These are phyloP conservation scores for Ascoidea asiatica DNA, from an alignment of 805 yeast species.

Conservation along the genomic window DNA sequence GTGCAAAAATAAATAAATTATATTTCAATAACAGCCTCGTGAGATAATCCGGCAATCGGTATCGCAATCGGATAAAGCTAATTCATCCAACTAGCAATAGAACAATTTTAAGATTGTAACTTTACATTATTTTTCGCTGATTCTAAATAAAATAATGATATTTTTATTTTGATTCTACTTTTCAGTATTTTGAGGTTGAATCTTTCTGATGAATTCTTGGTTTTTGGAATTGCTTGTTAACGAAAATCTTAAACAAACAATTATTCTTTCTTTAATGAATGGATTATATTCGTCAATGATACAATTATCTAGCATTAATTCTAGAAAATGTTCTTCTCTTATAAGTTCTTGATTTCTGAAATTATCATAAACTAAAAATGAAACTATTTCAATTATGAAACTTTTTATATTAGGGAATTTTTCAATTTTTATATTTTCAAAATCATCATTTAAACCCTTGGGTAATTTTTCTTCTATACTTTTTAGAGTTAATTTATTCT, in stretches of 20 bases:
- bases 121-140: no score
- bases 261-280: constrained; percentile 70
- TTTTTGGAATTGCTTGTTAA: constrained; percentile 52
- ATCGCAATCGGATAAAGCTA: no score
- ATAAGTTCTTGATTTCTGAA: constrained; percentile 51
- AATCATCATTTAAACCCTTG: constrained; percentile 14
- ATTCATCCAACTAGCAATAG: no score
- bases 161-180: no score
- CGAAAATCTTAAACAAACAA: constrained; percentile 61
- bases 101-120: no score
- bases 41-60: no score
- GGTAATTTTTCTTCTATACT: constrained; percentile 18
- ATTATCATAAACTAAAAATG: constrained; percentile 39
- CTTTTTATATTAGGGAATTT: constrained; percentile 56
- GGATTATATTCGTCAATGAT: constrained; percentile 84
- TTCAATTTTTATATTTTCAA: constrained; percentile 13
- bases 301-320: constrained; percentile 64
- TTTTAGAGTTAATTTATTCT: constrained; percentile 2
- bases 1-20: no score
- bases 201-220: constrained; percentile 58
- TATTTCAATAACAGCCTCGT: no score
- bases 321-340: constrained; percentile 55
- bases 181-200: constrained; percentile 77
- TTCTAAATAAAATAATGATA: no score
- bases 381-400: constrained; percentile 50